Evolutionary conservation across 2,329 filamentous ascomycete genomes (phyloP).

Genomic region (Neonectria coccinea): DNA sequence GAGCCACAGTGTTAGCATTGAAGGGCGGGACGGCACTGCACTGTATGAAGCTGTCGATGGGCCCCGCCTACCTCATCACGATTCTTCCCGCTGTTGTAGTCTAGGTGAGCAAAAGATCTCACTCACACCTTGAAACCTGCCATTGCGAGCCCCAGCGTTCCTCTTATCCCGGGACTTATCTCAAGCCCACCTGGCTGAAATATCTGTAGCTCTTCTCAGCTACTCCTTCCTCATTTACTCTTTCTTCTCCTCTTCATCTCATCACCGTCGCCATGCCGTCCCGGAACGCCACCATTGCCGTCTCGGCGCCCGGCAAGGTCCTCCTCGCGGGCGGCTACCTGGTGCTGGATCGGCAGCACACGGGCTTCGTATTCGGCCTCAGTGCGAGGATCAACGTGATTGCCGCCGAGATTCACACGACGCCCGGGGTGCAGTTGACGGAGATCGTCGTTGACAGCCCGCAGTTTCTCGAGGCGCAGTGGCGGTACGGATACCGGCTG

Average conservation of each 20-base stretch:
- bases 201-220: neutral
- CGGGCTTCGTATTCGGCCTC: conserved; percentile 77
- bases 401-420: conserved; percentile 67
- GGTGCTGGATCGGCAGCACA: conserved; percentile 89
- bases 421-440: conserved; percentile 71
- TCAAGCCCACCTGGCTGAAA: no score
- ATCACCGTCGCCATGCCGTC: conserved; percentile 33
- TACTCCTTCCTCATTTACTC: neutral
- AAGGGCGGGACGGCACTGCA: conserved; percentile 18
- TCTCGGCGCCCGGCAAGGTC: conserved; percentile 96
- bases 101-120: conserved; percentile 32
- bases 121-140: conserved; percentile 15
- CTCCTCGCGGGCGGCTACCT: conserved; percentile 95
- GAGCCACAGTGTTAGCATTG: conserved; percentile 10
- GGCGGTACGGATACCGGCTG: conserved; percentile 85
- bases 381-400: conserved; percentile 76
- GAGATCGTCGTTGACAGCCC: conserved; percentile 91
- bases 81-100: conserved; percentile 35
- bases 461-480: conserved; percentile 88
- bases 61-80: conserved; percentile 38
- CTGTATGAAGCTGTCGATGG: conserved; percentile 37
- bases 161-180: neutral
- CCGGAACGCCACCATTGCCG: conserved; percentile 61
- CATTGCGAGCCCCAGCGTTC: conserved; percentile 13
- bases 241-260: no score